These are phyloP conservation scores for Russula sp. DNA, from an alignment of 768 basidiomycete species.

Conservation along the genomic window DNA sequence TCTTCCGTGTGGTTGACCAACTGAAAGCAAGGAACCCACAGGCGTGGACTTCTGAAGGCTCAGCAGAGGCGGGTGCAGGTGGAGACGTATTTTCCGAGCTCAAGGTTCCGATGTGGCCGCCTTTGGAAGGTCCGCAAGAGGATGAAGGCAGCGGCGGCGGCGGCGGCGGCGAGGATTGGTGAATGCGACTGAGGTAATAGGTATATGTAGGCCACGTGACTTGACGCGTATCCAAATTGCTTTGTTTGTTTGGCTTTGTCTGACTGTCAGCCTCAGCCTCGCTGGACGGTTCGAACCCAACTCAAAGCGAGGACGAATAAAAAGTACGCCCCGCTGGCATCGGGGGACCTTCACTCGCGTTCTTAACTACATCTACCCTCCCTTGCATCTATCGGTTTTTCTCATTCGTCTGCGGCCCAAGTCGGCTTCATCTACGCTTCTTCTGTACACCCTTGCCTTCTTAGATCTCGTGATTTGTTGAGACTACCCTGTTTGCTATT, in stretches of 20 bases:
- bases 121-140: conserved; percentile 6
- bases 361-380: conserved; percentile 9
- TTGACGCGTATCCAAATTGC: conserved; percentile 8
- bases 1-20: conserved; percentile 14
- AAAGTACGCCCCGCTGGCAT: conserved; percentile 7
- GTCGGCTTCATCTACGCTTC: conserved; percentile 9
- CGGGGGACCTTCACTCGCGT: neutral
- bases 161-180: neutral
- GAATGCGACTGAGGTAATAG: neutral
- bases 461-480: conserved; percentile 10
- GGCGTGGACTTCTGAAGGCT: conserved; percentile 4
- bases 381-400: conserved; percentile 1
- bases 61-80: neutral
- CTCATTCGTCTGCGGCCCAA: conserved; percentile 10
- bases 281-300: neutral
- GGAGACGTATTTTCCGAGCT: conserved; percentile 21
- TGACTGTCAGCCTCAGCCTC: neutral
- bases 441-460: neutral
- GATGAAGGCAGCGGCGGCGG: neutral
- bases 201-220: conserved; percentile 4
- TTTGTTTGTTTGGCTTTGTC: neutral
- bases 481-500: conserved; percentile 15
- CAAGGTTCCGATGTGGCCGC: conserved; percentile 20
- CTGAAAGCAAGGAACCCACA: conserved; percentile 10
- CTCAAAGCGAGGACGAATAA: neutral